Conservation (phyloP, 2,329 filamentous ascomycete species). For the Monosporascus sp. region DNA sequence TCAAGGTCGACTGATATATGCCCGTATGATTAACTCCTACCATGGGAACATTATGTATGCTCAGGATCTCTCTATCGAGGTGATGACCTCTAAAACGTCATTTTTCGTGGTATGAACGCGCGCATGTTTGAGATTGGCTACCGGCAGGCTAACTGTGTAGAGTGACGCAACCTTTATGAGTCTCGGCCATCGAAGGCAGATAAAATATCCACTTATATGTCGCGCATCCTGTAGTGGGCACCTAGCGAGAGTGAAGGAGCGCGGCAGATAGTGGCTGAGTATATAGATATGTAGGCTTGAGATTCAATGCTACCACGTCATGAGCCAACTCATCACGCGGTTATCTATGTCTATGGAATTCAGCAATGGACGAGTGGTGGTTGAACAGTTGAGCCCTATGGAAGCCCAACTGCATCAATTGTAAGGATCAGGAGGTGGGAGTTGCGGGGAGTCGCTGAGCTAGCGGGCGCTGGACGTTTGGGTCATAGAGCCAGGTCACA, state of each 20-base stretch:
- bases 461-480: slow-evolving; percentile 16
- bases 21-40: too few species aligned
- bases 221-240: not conserved
- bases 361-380: not conserved
- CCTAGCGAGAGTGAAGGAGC: slow-evolving; percentile 4
- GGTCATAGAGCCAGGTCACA: slow-evolving; percentile 9
- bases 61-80: not conserved
- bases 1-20: not conserved
- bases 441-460: not conserved
- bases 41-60: too few species aligned
- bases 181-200: not conserved
- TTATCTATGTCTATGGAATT: slow-evolving; percentile 7
- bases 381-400: not conserved
- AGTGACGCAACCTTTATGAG: too few species aligned
- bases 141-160: too few species aligned
- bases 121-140: too few species aligned
- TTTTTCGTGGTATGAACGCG: too few species aligned
- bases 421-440: not conserved
- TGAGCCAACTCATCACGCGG: slow-evolving; percentile 16
- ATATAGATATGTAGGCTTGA: slow-evolving; percentile 14
- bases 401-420: not conserved
- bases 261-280: slow-evolving; percentile 10
- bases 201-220: not conserved
- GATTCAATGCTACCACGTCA: slow-evolving; percentile 13
- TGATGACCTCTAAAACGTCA: too few species aligned